phyloP scores from a whole-genome alignment of 192 early-diverging fungal species.

The Phycomyces blakesleeanus region DNA sequence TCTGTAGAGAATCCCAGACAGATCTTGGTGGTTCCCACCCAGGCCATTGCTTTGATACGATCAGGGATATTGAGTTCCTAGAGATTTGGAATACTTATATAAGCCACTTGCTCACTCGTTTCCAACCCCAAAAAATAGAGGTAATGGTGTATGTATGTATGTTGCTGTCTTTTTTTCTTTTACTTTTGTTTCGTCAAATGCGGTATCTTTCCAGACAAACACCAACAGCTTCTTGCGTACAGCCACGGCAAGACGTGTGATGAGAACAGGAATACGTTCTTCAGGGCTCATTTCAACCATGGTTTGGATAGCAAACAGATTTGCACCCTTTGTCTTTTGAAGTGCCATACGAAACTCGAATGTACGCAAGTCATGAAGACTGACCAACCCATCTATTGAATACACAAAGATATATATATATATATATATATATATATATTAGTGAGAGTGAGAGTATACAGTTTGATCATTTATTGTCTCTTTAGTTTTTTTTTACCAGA shows the following conservation, averaged over 20 bases:
- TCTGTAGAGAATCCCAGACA: slow-evolving; percentile 60
- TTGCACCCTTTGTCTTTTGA: slow-evolving; percentile 69
- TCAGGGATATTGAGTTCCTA: slow-evolving; percentile 73
- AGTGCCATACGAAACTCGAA: slow-evolving; percentile 67
- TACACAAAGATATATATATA: not conserved
- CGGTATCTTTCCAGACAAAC: slow-evolving; percentile 72
- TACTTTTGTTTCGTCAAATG: slow-evolving; percentile 63
- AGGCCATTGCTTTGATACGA: slow-evolving; percentile 68
- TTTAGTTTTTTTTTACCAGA: slow-evolving; percentile 43
- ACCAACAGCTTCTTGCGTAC: slow-evolving; percentile 68
- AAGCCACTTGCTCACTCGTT: not conserved
- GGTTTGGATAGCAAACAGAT: slow-evolving; percentile 70
- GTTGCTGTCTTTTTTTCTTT: too few relatives aligned
- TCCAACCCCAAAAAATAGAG: not conserved
- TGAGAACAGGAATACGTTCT: slow-evolving; percentile 62
- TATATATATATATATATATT: too few relatives aligned
- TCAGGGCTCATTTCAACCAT: slow-evolving; percentile 55
- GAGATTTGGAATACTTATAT: slow-evolving; percentile 4
- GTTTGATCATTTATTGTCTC: too few relatives aligned
- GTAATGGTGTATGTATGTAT: too few relatives aligned
- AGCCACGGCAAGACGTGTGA: slow-evolving; percentile 71
- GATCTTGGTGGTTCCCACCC: slow-evolving; percentile 69
- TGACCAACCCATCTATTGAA: slow-evolving; percentile 65
- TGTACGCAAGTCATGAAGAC: slow-evolving; percentile 70
- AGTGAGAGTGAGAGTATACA: too few relatives aligned